Conservation (phyloP, 352 stramenopile species). For the Phytophthora constricta region DNA sequence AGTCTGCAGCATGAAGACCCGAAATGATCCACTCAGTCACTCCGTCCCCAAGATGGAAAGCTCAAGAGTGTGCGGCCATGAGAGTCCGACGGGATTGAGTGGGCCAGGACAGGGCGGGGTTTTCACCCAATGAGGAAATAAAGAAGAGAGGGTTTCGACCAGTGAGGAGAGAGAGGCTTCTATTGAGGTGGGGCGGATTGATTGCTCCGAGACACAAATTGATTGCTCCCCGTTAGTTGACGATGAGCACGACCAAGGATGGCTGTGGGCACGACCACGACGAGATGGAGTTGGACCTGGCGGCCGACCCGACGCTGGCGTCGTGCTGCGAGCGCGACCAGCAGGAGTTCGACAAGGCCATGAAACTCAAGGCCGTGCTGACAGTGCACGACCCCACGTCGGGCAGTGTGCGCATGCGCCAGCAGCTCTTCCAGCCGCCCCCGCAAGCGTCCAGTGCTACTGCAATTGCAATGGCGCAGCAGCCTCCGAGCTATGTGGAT, state of each 20-base stretch:
- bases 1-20: no score
- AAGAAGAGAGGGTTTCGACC: not conserved
- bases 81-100: not conserved
- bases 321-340: conserved; percentile 73
- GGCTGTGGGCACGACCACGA: conserved; percentile 19
- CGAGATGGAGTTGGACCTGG: conserved; percentile 32
- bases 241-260: not conserved
- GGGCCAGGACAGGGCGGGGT: not conserved
- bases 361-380: conserved; percentile 67
- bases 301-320: conserved; percentile 64
- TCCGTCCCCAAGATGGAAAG: not conserved
- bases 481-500: conserved; percentile 23
- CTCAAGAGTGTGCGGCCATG: not conserved
- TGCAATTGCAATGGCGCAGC: no score
- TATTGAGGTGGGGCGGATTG: not conserved
- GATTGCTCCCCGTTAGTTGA: no score
- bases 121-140: not conserved
- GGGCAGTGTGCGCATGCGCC: conserved; percentile 56
- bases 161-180: not conserved
- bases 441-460: conserved; percentile 3
- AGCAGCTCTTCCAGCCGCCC: conserved; percentile 63
- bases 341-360: conserved; percentile 63
- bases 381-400: conserved; percentile 65
- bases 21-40: no score
- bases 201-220: no score